Conservation (phyloP, 805 yeast species). For the Candida odintsovae region DNA sequence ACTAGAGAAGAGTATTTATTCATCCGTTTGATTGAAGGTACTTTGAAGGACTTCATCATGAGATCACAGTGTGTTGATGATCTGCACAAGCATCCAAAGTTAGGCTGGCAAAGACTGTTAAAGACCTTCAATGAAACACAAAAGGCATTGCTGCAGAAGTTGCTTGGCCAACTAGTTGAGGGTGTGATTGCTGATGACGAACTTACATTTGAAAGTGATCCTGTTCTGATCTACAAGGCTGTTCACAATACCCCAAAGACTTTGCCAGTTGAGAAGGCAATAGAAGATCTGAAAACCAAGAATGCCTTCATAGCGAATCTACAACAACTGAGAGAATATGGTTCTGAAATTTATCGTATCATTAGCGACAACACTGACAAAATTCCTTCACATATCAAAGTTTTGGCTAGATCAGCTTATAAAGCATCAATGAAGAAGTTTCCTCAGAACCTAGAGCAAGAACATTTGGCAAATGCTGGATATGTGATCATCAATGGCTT, state of each 20-base stretch:
- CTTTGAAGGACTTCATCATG: constrained; percentile 30
- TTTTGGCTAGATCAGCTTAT: constrained; percentile 45
- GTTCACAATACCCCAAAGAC: constrained; percentile 34
- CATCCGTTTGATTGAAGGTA: constrained; percentile 19
- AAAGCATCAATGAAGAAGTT: constrained; percentile 36
- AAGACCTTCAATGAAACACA: constrained; percentile 34
- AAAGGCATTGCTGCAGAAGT: constrained; percentile 23
- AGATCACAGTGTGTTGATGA: constrained; percentile 27
- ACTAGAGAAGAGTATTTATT: constrained; percentile 22
- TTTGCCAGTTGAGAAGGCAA: constrained; percentile 59
- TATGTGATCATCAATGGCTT: constrained; percentile 53
- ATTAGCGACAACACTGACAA: constrained; percentile 38
- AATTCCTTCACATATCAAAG: constrained; percentile 53
- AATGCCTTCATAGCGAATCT: constrained; percentile 65
- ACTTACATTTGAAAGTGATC: constrained; percentile 75
- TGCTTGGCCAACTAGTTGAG: constrained; percentile 35
- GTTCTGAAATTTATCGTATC: constrained; percentile 53
- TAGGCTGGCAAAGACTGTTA: constrained; percentile 41
- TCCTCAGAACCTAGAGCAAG: constrained; percentile 55
- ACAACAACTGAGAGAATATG: constrained; percentile 64
- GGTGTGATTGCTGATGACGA: constrained; percentile 29
- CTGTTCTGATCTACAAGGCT: constrained; percentile 46
- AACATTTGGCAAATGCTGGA: constrained; percentile 62
- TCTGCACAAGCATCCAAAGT: constrained; percentile 11
- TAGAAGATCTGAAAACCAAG: constrained; percentile 73